Evolutionary conservation across 2,329 filamentous ascomycete species (phyloP).

Genomic region (Alternaria sp.): DNA sequence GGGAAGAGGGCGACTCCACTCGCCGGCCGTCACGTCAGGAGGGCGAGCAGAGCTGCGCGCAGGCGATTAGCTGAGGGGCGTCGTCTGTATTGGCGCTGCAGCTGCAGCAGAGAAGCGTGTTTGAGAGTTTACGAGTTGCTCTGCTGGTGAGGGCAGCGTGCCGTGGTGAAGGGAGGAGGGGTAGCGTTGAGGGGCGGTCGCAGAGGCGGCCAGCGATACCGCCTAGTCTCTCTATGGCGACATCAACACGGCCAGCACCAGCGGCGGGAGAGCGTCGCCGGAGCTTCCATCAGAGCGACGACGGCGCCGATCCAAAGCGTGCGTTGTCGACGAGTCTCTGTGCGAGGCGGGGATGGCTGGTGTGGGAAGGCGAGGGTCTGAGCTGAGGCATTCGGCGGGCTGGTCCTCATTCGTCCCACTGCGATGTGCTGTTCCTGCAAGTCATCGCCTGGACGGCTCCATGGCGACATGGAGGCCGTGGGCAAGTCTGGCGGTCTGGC

Average conservation of each 20-base stretch:
- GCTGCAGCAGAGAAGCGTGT: constrained; percentile 14
- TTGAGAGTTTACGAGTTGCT: constrained; percentile 4
- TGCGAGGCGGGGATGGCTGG: constrained; percentile 21
- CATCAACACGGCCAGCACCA: background rate
- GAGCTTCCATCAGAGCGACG: constrained; percentile 5
- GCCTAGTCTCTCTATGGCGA: constrained; percentile 4
- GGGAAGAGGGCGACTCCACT: constrained; percentile 22
- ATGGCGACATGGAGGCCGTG: background rate
- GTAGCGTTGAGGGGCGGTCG: constrained; percentile 19
- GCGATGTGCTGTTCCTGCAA: constrained; percentile 33
- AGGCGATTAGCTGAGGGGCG: constrained; percentile 23
- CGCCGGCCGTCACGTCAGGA: constrained; percentile 28
- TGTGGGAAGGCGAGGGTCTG: constrained; percentile 9
- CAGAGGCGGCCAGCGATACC: constrained; percentile 24
- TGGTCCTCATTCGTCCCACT: constrained; percentile 20
- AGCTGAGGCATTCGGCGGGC: constrained; percentile 28
- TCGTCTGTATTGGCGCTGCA: background rate
- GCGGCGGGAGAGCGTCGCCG: constrained; percentile 4
- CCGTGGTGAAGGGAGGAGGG: constrained; percentile 1
- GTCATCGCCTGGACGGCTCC: constrained; percentile 20
- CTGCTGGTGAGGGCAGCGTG: constrained; percentile 1
- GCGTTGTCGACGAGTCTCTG: constrained; percentile 25
- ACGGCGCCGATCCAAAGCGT: constrained; percentile 13
- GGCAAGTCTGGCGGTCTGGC: constrained; percentile 19
- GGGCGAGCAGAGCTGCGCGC: constrained; percentile 16